Conservation (phyloP, 305 asterid species). For the Solanum hybrid region DNA sequence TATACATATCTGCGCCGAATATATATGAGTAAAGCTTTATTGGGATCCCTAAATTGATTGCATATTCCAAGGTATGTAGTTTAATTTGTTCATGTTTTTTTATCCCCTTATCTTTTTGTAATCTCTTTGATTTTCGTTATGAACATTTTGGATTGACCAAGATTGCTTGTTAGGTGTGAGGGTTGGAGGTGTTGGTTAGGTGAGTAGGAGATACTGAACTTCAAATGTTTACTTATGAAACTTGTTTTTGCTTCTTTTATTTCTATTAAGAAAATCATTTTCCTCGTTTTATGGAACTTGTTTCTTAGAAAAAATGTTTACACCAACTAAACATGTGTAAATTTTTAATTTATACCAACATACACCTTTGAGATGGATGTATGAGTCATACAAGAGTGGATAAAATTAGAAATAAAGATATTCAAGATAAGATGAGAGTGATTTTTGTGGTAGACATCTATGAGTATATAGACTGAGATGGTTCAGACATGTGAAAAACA, state of each 20-base stretch:
- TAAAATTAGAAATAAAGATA: not conserved
- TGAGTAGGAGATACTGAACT: not conserved
- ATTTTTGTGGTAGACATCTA: not conserved
- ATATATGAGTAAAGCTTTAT: not conserved
- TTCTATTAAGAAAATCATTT: not conserved
- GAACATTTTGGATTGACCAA: not conserved
- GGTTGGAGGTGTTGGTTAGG: not conserved
- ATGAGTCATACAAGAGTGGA: not conserved
- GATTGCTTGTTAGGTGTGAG: not conserved
- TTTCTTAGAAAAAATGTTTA: not conserved
- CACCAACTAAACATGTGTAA: not conserved
- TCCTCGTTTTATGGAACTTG: not conserved
- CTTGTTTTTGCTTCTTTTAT: not conserved
- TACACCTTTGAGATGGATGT: not conserved
- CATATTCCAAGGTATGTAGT: not conserved
- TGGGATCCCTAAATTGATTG: not conserved
- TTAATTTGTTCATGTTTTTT: not conserved
- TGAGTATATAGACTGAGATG: not conserved
- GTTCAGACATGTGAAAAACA: not conserved
- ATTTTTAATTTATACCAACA: not conserved
- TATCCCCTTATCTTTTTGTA: not conserved
- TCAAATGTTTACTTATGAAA: not conserved
- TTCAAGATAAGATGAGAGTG: not conserved
- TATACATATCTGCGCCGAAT: not conserved
- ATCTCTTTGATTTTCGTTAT: no score